Evolutionary conservation across 2,329 filamentous ascomycete genomes (phyloP).

Genomic region (Parastagonospora avenae): DNA sequence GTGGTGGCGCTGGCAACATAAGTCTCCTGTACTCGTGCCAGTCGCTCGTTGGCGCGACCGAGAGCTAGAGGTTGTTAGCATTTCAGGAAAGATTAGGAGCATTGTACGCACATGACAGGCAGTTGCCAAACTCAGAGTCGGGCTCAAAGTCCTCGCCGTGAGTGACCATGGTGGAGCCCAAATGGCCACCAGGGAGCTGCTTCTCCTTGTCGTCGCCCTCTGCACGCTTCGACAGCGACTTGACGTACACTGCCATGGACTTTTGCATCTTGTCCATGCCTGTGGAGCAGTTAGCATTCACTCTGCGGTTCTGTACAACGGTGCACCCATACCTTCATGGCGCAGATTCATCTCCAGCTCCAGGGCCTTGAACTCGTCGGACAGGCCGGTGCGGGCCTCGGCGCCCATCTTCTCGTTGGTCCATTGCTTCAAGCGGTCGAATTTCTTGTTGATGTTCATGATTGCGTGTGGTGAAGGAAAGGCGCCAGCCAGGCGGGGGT

Average conservation of each 20-base stretch:
- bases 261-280: conserved; percentile 89
- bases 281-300: conserved; percentile 45
- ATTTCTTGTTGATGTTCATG: conserved; percentile 79
- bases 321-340: conserved; percentile 75
- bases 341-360: conserved; percentile 90
- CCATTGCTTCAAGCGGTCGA: conserved; percentile 98
- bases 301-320: conserved; percentile 3
- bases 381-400: conserved; percentile 83
- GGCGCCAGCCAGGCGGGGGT: conserved; percentile 17
- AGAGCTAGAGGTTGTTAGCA: conserved; percentile 58
- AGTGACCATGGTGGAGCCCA: conserved; percentile 83
- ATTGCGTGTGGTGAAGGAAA: conserved; percentile 15
- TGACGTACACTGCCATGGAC: conserved; percentile 84
- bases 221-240: conserved; percentile 82
- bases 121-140: conserved; percentile 89
- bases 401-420: conserved; percentile 94
- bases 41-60: conserved; percentile 84
- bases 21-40: conserved; percentile 82
- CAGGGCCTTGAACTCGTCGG: conserved; percentile 88
- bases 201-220: conserved; percentile 91
- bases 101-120: conserved; percentile 67
- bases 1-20: conserved; percentile 79
- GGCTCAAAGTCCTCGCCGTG: conserved; percentile 93
- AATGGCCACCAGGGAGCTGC: conserved; percentile 74
- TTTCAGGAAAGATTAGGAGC: not conserved